A percentile compares a stretch with the other conserved stretches of the same genome.
Conservation (phyloP, 2,329 filamentous ascomycete genomes). For the Talaromyces sp. region DNA sequence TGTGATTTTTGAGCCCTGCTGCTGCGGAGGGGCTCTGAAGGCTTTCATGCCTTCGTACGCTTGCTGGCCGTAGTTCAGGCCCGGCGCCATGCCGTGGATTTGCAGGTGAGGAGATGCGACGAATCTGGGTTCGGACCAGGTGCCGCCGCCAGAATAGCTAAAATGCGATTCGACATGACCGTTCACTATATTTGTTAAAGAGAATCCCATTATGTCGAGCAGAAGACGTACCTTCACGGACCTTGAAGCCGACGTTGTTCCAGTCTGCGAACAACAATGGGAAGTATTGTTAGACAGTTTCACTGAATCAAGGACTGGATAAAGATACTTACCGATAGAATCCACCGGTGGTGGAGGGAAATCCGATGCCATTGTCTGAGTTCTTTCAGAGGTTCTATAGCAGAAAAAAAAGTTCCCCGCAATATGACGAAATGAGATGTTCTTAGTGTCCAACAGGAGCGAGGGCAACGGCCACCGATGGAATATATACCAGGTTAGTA, state of each 20-base stretch:
- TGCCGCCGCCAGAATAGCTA: slow-evolving; percentile 59
- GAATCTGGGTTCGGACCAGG: slow-evolving; percentile 75
- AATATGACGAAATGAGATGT: neutral
- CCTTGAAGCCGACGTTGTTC: slow-evolving; percentile 85
- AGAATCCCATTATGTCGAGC: slow-evolving; percentile 25
- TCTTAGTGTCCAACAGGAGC: neutral
- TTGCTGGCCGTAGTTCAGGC: slow-evolving; percentile 94
- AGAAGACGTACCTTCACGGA: slow-evolving; percentile 69
- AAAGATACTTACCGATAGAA: slow-evolving; percentile 17
- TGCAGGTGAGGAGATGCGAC: slow-evolving; percentile 77
- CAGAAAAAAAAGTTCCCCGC: neutral
- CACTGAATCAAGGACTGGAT: neutral
- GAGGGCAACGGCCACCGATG: neutral
- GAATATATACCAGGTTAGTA: neutral
- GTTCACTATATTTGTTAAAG: slow-evolving; percentile 55
- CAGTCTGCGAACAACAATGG: slow-evolving; percentile 57
- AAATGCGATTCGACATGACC: slow-evolving; percentile 89
- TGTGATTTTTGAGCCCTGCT: slow-evolving; percentile 58
- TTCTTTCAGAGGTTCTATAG: neutral
- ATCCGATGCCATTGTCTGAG: slow-evolving; percentile 1
- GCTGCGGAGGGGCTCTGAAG: slow-evolving; percentile 60
- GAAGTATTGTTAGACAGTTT: neutral
- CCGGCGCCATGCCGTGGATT: slow-evolving; percentile 92
- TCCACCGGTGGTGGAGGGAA: slow-evolving; percentile 28
- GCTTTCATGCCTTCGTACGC: slow-evolving; percentile 98